Base-by-base conservation (phyloP, 1,139 yeast species). In the Yamadazyma trypodendri region DNA sequence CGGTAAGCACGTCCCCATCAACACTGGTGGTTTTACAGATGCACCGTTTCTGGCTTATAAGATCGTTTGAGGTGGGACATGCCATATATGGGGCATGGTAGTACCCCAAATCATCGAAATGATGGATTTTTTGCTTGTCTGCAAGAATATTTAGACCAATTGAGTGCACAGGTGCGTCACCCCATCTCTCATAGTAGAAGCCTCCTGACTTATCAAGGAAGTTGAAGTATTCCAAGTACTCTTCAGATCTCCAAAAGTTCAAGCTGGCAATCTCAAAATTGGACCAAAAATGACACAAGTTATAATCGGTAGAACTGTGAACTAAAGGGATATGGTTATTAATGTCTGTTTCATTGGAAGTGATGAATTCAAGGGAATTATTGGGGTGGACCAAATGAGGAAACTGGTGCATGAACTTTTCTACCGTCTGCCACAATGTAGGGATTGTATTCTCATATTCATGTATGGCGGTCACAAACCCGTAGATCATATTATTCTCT, bases 131-230 rank as follows among this genome's bases (percentile, higher is more conserved):
- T 31, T 77, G 60, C 43, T 71, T 77, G 52, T 85, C 87, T 39
- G 88, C 67, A 36, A 92, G 62, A 24, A 90, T 58, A 1, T 81
- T 63, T 4, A 82, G 77, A 0, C 81, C 97, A 24, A 90, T 75
- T 0, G 96, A 73, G 59, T 92, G 97, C 5, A 92, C 95, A 0
- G 98, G 97, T 0, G 97, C 97, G 63, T 92, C 98, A 3, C 98
- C 98, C 98, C 97, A 92, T 48, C 98, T 68, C 60, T 84, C 94
- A 55, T 88, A 88, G 58, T 85, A 85, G 53, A 90, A 89, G 0
- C 96, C 97, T 2, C 95, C 96, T 0, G 80, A 61, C 33, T 66
- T 45, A 54, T 88, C 94, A 39, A 90, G 65, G 56, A 70, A 73
- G 14, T 85, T 71, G 55, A 90, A 89, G 57, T 65, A 89, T n/a